Evolutionary conservation across 495 filamentous ascomycete genomes (phyloP).

Genomic region (Tuber magnatum): DNA sequence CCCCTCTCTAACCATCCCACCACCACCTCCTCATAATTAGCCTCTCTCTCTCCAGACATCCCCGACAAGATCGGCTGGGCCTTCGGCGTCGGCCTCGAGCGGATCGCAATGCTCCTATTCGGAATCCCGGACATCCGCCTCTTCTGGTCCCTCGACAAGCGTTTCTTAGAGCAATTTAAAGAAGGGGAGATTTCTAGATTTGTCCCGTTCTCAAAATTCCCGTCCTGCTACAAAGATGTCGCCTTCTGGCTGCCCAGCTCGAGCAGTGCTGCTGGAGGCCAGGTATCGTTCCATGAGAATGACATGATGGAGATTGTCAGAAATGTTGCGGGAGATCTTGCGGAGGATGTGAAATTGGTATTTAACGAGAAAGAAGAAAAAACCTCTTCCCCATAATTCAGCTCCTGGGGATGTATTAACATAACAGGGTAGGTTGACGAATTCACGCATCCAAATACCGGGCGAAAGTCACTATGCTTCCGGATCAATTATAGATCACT

Average conservation of each 20-base stretch:
- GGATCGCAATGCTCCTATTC: slow-evolving; percentile 94
- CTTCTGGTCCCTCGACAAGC: slow-evolving; percentile 81
- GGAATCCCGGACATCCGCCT: slow-evolving; percentile 94
- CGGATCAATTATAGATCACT: slow-evolving; percentile 84
- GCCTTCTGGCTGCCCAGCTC: slow-evolving; percentile 77
- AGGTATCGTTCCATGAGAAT: slow-evolving; percentile 71
- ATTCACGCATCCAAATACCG: slow-evolving; percentile 83
- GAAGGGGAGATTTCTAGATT: slow-evolving; percentile 57
- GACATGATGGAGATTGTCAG: slow-evolving; percentile 94
- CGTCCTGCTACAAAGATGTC: slow-evolving; percentile 80
- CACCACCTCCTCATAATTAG: not conserved
- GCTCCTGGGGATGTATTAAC: not conserved
- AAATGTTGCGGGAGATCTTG: slow-evolving; percentile 66
- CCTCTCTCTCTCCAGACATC: slow-evolving; percentile 43
- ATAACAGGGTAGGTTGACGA: slow-evolving; percentile 53
- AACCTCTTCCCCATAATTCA: not conserved
- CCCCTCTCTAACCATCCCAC: not conserved
- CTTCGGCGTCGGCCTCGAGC: slow-evolving; percentile 85
- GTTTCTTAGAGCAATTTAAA: slow-evolving; percentile 75
- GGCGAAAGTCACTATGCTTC: slow-evolving; percentile 78
- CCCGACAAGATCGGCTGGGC: slow-evolving; percentile 82
- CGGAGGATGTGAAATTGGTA: slow-evolving; percentile 72
- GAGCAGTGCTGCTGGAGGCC: slow-evolving; percentile 42
- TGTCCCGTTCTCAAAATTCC: slow-evolving; percentile 80
- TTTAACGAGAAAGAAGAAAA: not conserved